These are phyloP conservation scores for Boletus reticuloceps DNA, from an alignment of 768 basidiomycete species.

Conservation along the genomic window DNA sequence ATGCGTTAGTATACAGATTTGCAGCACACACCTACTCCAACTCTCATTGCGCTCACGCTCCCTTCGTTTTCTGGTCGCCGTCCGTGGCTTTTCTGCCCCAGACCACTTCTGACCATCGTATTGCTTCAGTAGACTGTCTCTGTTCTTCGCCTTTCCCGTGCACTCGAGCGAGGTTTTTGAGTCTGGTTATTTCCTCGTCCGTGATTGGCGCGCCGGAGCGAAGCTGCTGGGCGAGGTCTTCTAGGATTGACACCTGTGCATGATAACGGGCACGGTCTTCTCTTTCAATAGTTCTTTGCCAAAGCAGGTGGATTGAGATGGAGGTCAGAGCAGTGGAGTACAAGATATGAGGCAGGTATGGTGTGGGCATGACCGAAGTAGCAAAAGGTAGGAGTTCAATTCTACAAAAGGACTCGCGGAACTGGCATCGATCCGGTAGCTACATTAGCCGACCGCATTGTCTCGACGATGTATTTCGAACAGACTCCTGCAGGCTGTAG, in stretches of 20 bases:
- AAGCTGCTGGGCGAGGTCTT: conserved; percentile 54
- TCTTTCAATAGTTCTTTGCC: conserved; percentile 45
- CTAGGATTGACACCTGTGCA: conserved; percentile 62
- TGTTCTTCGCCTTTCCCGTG: conserved; percentile 21
- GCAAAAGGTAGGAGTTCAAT: background rate
- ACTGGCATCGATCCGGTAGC: no score
- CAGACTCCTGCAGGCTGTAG: background rate
- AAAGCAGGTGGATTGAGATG: conserved; percentile 63
- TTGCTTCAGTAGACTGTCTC: conserved; percentile 16
- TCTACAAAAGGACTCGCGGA: no score
- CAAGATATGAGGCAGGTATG: conserved; percentile 62
- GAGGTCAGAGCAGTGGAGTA: conserved; percentile 67
- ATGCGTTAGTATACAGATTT: background rate
- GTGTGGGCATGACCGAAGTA: conserved; percentile 18
- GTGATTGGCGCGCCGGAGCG: conserved; percentile 44
- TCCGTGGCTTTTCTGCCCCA: conserved; percentile 36
- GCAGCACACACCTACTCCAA: conserved; percentile 36
- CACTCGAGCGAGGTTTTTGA: conserved; percentile 51
- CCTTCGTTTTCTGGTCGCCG: conserved; percentile 7
- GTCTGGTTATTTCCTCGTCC: conserved; percentile 49
- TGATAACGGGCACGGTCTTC: conserved; percentile 53
- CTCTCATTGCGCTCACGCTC: conserved; percentile 21
- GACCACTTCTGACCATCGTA: conserved; percentile 52
- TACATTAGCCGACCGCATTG: background rate
- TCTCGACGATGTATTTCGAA: background rate